phyloP scores from a whole-genome alignment of 768 basidiomycete genomes.

The Trametes sanguinea region DNA sequence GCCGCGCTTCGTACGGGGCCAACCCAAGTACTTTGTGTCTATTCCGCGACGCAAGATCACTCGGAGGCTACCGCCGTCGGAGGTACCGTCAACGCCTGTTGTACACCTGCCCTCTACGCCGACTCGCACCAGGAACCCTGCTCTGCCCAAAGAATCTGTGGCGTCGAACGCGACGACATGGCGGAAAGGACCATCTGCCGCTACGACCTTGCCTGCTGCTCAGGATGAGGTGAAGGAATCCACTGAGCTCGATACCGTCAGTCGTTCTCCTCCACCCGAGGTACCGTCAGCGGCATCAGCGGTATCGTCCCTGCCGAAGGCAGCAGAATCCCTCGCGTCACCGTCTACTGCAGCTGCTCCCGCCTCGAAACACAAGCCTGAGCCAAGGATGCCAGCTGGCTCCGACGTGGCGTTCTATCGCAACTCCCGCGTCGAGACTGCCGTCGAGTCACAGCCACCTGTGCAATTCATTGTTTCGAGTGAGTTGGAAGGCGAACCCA shows the following conservation, averaged over 20 bases:
- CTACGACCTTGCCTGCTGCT: constrained; percentile 22
- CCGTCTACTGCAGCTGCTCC: constrained; percentile 34
- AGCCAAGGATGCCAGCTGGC: constrained; percentile 72
- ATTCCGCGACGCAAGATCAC: constrained; percentile 34
- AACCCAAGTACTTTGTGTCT: constrained; percentile 37
- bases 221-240: constrained; percentile 8
- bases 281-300: constrained; percentile 33
- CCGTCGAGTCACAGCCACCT: constrained; percentile 47
- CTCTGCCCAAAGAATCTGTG: constrained; percentile 26
- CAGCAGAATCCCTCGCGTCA: background rate
- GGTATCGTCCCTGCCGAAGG: background rate
- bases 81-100: constrained; percentile 31
- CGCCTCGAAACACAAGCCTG: constrained; percentile 48
- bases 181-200: constrained; percentile 37
- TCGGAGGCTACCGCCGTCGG: constrained; percentile 12
- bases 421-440: constrained; percentile 55
- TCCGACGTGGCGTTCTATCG: constrained; percentile 75
- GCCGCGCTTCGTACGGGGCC: constrained; percentile 37
- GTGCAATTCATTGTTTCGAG: constrained; percentile 82
- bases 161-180: constrained; percentile 39
- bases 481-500: constrained; percentile 55
- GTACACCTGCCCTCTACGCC: constrained; percentile 43
- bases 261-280: constrained; percentile 70
- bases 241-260: constrained; percentile 51
- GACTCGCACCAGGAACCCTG: background rate